Evolutionary conservation across 2,329 filamentous ascomycete genomes (phyloP), one percentile per base, ranked within the genome.

Genomic region (Trichophyton mentagrophytes): DNA sequence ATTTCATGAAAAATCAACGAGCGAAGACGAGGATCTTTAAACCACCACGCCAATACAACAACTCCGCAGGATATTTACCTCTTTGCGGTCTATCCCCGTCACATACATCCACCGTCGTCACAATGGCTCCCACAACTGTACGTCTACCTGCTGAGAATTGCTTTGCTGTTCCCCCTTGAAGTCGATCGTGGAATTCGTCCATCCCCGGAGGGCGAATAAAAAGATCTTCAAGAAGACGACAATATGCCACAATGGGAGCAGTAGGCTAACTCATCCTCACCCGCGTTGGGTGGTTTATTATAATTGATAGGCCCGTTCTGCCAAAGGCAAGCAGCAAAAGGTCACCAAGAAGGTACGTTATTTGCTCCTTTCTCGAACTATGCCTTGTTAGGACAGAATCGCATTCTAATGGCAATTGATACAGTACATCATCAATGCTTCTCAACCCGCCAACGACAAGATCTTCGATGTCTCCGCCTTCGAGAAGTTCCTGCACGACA

Each of bases 401-500:
- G 57, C 36, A 20, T 44, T 56, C 33, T 20, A 46, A 58, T 55
- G 25, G 42, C 2, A 15, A 17, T 55, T 15, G 22, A 55, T 51
- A 27, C 70, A 95, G 92, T 99, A 90, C 87, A 87, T 95, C 83
- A 97, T 99, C 89, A 95, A 99, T 83, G 92, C 91, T 79, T 91
- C 89, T 74, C 92, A 97, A 82, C 93, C 93, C 73, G 91, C 91
- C 71, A 89, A 85, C 82, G 93, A 99, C 85, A 97, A 97, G 87
- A 99, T 99, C 85, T 97, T 99, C 86, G 93, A 99, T 79, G 86
- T 96, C 77, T 86, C 89, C 73, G 91, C 91, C 70, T 99, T 99
- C 79, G 91, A 96, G 83, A 97, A 97, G 86, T 99, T 99, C 88
- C 89, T 99, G 67, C 91, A 96, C 85, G 93, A 97, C 81, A 90